Conservation (phyloP, 495 filamentous ascomycete species). For the Annulohypoxylon bovei region DNA sequence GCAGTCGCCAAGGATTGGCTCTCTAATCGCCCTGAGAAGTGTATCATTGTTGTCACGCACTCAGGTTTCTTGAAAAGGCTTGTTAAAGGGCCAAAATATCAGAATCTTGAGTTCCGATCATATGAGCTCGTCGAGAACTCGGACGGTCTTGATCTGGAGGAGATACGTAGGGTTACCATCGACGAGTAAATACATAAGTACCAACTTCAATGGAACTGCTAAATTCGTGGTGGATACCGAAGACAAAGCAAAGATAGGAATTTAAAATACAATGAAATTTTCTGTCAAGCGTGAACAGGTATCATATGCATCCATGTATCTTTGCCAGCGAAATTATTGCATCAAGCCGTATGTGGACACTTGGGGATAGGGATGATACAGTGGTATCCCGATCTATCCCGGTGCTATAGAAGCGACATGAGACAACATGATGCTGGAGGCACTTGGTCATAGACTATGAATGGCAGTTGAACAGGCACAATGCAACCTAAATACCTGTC, state of each 20-base stretch:
- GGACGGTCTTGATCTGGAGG: slow-evolving; percentile 46
- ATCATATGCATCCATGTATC: not conserved
- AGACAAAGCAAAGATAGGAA: not conserved
- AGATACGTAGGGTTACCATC: slow-evolving; percentile 31
- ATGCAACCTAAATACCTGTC: slow-evolving; percentile 10
- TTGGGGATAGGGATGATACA: not conserved
- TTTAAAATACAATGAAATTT: not conserved
- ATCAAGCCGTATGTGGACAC: not conserved
- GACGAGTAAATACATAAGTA: not conserved
- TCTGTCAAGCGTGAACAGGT: not conserved
- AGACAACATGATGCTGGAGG: not conserved
- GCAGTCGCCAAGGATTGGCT: slow-evolving; percentile 54
- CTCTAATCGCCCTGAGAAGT: slow-evolving; percentile 58
- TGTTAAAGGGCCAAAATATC: slow-evolving; percentile 47
- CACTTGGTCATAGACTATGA: not conserved
- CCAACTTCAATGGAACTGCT: not conserved
- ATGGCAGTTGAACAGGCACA: not conserved
- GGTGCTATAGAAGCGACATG: not conserved
- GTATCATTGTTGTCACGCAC: slow-evolving; percentile 63
- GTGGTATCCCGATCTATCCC: not conserved
- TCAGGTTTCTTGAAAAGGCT: slow-evolving; percentile 59
- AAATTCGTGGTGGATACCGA: not conserved
- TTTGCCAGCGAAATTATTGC: slow-evolving; percentile 5
- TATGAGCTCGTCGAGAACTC: slow-evolving; percentile 54
- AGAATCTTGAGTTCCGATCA: slow-evolving; percentile 61